phyloP scores from a whole-genome alignment of 2,329 filamentous ascomycete genomes.

The Albifimbria verrucaria region DNA sequence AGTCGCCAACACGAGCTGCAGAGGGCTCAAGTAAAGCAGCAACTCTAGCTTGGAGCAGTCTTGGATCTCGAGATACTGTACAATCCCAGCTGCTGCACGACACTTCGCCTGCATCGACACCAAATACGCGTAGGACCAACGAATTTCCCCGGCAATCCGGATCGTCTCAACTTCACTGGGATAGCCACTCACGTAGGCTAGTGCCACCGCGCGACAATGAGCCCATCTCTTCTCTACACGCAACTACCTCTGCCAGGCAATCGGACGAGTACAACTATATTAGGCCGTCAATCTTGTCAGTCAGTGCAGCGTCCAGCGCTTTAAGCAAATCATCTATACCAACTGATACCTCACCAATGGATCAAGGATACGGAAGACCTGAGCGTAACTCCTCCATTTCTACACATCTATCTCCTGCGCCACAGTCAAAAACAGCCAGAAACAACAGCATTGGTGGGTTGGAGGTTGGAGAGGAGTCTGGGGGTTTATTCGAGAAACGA shows the following conservation, averaged over 20 bases:
- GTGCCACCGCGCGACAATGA: conserved; percentile 36
- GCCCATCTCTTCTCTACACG: conserved; percentile 15
- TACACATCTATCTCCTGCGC: conserved; percentile 8
- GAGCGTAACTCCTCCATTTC: conserved; percentile 12
- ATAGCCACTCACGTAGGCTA: conserved; percentile 52
- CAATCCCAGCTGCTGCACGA: no score
- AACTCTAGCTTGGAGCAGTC: conserved; percentile 56
- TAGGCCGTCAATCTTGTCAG: conserved; percentile 45
- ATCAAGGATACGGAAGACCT: conserved; percentile 11
- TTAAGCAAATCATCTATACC: conserved; percentile 31
- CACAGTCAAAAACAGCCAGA: conserved; percentile 13
- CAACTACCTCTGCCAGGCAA: conserved; percentile 30
- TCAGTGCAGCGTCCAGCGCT: conserved; percentile 56
- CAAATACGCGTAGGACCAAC: conserved; percentile 19
- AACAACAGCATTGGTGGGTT: conserved; percentile 4
- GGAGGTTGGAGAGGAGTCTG: conserved; percentile 11
- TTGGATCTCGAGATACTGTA: conserved; percentile 40
- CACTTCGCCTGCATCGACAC: conserved; percentile 13
- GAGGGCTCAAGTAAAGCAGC: conserved; percentile 63
- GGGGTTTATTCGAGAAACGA: conserved; percentile 15
- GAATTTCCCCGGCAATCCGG: conserved; percentile 29
- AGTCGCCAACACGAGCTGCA: conserved; percentile 36
- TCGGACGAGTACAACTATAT: conserved; percentile 36
- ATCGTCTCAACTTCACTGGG: conserved; percentile 44
- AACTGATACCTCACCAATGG: conserved; percentile 17